A percentile compares a stretch with the other conserved stretches of the same genome.
phyloP scores from a whole-genome alignment of 177 flowering plant genomes.

The Tripterygium wilfordii region DNA sequence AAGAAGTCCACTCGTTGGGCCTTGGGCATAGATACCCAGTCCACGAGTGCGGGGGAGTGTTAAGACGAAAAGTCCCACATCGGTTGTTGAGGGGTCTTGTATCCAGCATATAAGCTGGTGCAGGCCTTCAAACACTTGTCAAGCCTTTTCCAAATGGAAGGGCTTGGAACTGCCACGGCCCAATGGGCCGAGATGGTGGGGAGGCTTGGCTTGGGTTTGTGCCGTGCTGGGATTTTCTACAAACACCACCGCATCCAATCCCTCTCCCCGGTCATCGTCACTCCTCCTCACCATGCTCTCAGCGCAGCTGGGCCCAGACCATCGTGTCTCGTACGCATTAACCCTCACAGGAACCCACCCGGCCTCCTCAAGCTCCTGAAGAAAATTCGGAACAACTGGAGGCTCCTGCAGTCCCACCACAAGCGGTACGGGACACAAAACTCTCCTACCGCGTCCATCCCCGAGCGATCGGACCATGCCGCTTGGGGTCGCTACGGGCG shows the following conservation, averaged over 20 bases:
- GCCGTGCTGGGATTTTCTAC: no score
- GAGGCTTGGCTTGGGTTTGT: no score
- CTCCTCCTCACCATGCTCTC: conserved; percentile 23
- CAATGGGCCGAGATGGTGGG: no score
- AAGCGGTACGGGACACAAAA: conserved; percentile 64
- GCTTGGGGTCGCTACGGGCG: conserved; percentile 46
- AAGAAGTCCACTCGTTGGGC: no score
- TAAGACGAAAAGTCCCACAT: no score
- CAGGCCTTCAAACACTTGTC: no score
- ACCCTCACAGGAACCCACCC: conserved; percentile 55
- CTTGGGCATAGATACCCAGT: no score
- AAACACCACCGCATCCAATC: conserved; percentile 55
- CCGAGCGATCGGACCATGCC: conserved; percentile 47
- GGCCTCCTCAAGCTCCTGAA: conserved; percentile 26
- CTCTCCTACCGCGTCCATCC: conserved; percentile 33
- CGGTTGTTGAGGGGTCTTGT: no score
- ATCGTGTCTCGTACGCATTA: conserved; percentile 67
- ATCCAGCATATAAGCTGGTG: no score
- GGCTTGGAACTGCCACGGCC: no score
- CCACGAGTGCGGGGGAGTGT: no score
- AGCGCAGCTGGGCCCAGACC: conserved; percentile 52
- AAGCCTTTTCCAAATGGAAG: no score
- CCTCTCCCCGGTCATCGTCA: conserved; percentile 13
- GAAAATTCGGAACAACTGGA: conserved; percentile 57
- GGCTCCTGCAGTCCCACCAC: conserved; percentile 65